These are phyloP conservation scores for Westerdykella aurantiaca DNA, from an alignment of 2,329 filamentous ascomycete genomes.

Conservation along the genomic window DNA sequence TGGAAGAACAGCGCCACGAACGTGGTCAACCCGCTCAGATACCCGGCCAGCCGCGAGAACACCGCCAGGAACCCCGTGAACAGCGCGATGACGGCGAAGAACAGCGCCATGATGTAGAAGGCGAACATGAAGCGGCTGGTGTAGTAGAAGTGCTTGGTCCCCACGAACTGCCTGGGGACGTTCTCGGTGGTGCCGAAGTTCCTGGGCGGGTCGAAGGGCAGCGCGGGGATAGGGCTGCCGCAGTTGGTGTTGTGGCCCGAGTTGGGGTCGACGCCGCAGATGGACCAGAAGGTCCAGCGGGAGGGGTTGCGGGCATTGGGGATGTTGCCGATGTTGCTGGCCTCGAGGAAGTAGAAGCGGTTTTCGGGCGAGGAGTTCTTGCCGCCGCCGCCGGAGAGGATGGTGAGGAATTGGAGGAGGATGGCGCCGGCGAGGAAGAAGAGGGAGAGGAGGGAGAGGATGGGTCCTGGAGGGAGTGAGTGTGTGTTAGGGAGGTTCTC, in stretches of 20 bases:
- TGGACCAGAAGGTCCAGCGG: slow-evolving; percentile 87
- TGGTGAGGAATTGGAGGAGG: slow-evolving; percentile 60
- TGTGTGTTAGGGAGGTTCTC: neutral
- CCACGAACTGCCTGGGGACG: slow-evolving; percentile 51
- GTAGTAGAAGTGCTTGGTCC: slow-evolving; percentile 65
- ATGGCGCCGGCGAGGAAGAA: slow-evolving; percentile 58
- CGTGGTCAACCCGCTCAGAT: slow-evolving; percentile 56
- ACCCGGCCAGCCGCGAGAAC: slow-evolving; percentile 64
- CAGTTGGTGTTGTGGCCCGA: slow-evolving; percentile 57
- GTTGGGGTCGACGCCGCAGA: slow-evolving; percentile 58
- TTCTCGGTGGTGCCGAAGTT: slow-evolving; percentile 56
- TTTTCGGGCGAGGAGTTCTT: slow-evolving; percentile 55
- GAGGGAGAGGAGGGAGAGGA: slow-evolving; percentile 53
- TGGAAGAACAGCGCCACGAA: slow-evolving; percentile 63
- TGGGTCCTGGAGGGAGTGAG: slow-evolving; percentile 46
- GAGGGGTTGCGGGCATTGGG: slow-evolving; percentile 53
- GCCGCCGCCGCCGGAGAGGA: slow-evolving; percentile 58
- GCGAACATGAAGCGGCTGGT: slow-evolving; percentile 90
- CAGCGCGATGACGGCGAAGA: slow-evolving; percentile 67
- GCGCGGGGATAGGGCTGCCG: slow-evolving; percentile 55
- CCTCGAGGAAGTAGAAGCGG: slow-evolving; percentile 79
- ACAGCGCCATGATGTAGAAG: slow-evolving; percentile 76
- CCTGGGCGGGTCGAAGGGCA: slow-evolving; percentile 57
- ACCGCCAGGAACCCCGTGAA: slow-evolving; percentile 64
- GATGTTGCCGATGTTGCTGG: slow-evolving; percentile 69